These are phyloP conservation scores for Solanum okadae DNA, from an alignment of 257 asterid genomes.

Conservation along the genomic window DNA sequence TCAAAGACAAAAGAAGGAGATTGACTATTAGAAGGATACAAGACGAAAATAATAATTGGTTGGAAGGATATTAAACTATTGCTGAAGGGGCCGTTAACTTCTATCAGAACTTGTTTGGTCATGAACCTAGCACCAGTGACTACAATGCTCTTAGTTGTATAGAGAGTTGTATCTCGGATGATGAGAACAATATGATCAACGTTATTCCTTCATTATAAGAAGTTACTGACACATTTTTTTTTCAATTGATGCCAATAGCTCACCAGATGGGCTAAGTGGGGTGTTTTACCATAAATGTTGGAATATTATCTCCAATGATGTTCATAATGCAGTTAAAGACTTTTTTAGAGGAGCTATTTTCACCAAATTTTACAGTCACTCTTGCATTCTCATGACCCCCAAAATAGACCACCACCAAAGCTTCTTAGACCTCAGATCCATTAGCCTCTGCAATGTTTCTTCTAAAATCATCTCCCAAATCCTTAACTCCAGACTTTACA, in stretches of 20 bases:
- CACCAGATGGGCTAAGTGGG: background rate
- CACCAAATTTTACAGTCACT: background rate
- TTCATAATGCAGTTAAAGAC: background rate
- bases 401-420: background rate
- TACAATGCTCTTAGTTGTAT: background rate
- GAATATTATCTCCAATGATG: background rate
- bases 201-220: background rate
- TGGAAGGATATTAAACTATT: background rate
- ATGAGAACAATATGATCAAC: background rate
- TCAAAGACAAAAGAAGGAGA: background rate
- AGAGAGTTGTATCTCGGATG: background rate
- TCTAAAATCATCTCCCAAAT: background rate
- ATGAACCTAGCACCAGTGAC: background rate
- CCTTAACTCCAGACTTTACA: background rate
- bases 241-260: background rate
- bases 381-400: background rate
- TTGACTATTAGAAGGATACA: background rate
- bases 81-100: accelerated
- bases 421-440: background rate
- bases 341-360: background rate
- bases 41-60: background rate
- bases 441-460: background rate
- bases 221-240: background rate
- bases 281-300: background rate
- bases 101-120: background rate